Percentiles rank a stretch among this genome's conserved stretches.
phyloP scores from a whole-genome alignment of 169 alveolate genomes.

The Eimeria sp. region DNA sequence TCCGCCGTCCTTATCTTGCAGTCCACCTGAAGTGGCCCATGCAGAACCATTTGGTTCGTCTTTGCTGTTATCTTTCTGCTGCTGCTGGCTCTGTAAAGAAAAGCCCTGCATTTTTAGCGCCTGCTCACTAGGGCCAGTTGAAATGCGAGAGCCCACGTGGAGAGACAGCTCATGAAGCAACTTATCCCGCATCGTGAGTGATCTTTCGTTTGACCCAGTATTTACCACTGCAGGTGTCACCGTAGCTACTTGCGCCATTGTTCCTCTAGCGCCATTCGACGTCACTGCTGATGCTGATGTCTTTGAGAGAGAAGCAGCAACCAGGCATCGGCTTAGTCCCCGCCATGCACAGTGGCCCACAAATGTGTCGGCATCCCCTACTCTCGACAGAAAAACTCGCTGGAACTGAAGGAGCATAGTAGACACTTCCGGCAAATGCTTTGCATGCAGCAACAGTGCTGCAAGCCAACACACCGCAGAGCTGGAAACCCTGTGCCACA shows the following conservation, averaged over 20 bases:
- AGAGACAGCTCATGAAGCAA: slow-evolving; percentile 50
- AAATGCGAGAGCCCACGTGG: slow-evolving; percentile 53
- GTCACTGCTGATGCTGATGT: slow-evolving; percentile 9
- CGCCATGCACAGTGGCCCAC: slow-evolving; percentile 75
- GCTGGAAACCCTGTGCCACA: slow-evolving; percentile 55
- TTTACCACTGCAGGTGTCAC: slow-evolving; percentile 31
- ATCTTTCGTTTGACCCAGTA: neutral
- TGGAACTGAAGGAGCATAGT: slow-evolving; percentile 56
- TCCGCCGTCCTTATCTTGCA: slow-evolving; percentile 52
- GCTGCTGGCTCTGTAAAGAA: slow-evolving; percentile 51
- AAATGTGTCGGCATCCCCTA: slow-evolving; percentile 66
- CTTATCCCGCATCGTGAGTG: slow-evolving; percentile 11
- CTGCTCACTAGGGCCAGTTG: slow-evolving; percentile 61
- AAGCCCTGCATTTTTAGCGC: slow-evolving; percentile 67
- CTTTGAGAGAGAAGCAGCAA: slow-evolving; percentile 3
- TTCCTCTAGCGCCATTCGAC: neutral
- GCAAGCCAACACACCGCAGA: slow-evolving; percentile 71
- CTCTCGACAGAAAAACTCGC: slow-evolving; percentile 55
- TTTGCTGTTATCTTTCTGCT: neutral
- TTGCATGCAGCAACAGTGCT: slow-evolving; percentile 69
- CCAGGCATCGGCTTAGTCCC: slow-evolving; percentile 66
- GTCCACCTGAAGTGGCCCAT: slow-evolving; percentile 6
- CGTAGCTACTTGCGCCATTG: neutral
- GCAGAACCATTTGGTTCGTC: neutral
- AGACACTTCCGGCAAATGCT: slow-evolving; percentile 68